These are phyloP conservation scores for Strobilomyces confusus DNA, from an alignment of 768 basidiomycete species.

Conservation along the genomic window DNA sequence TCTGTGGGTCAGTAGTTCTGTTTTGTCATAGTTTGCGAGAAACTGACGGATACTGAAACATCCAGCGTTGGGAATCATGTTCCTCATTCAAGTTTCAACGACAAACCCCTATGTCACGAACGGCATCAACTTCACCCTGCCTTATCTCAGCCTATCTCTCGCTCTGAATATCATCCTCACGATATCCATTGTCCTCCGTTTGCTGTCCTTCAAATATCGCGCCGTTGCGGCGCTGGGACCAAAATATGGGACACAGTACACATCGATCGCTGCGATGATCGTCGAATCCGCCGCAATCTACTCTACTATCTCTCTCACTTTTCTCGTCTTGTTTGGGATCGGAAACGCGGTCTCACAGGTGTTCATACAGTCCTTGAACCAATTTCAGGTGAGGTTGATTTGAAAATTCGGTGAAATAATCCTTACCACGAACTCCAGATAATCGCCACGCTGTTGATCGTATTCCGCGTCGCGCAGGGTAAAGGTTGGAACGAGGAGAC, in stretches of 20 bases:
- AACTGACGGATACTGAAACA: neutral
- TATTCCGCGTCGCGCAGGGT: slow-evolving; percentile 9
- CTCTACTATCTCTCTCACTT: slow-evolving; percentile 23
- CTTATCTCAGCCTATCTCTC: slow-evolving; percentile 29
- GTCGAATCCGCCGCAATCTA: slow-evolving; percentile 35
- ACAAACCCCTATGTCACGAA: slow-evolving; percentile 9
- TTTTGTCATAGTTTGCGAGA: neutral
- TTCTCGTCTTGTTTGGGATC: slow-evolving; percentile 27
- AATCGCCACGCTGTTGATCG: slow-evolving; percentile 5
- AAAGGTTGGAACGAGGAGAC: slow-evolving; percentile 7
- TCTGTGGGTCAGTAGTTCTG: slow-evolving; percentile 3
- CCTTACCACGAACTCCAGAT: neutral
- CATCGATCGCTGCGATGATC: slow-evolving; percentile 32
- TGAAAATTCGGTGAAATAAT: too few species aligned
- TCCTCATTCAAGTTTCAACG: slow-evolving; percentile 12
- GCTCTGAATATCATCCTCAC: slow-evolving; percentile 33
- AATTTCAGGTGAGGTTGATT: slow-evolving; percentile 23
- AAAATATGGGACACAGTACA: slow-evolving; percentile 24
- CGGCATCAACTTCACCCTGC: slow-evolving; percentile 11
- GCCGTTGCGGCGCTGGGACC: slow-evolving; percentile 18
- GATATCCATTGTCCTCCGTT: slow-evolving; percentile 27
- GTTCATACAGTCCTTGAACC: slow-evolving; percentile 28
- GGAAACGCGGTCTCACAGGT: slow-evolving; percentile 24
- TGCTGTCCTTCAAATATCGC: slow-evolving; percentile 21
- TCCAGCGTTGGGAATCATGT: slow-evolving; percentile 5